Percentiles rank a stretch among this genome's conserved stretches.
These are phyloP conservation scores for Cytospora schulzeri DNA, from an alignment of 2,329 filamentous ascomycete genomes.

Conservation along the genomic window DNA sequence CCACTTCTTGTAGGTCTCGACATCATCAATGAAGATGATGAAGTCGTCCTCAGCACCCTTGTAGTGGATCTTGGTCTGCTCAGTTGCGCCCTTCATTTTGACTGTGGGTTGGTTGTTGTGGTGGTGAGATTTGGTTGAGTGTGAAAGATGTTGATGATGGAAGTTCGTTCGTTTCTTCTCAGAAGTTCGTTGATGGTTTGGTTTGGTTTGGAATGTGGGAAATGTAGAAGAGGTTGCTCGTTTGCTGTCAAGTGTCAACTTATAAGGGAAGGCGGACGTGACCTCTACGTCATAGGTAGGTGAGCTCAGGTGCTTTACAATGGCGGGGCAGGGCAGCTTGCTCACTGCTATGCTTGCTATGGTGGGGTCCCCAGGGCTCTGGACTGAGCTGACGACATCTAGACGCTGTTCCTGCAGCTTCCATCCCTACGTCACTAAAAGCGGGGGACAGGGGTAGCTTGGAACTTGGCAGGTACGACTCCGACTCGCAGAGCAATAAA, in stretches of 20 bases:
- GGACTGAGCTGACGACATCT: conserved; percentile 3
- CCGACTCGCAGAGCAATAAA: neutral
- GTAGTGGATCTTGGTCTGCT: conserved; percentile 80
- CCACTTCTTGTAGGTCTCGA: conserved; percentile 77
- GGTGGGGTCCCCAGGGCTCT: conserved; percentile 14
- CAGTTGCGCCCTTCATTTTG: conserved; percentile 57
- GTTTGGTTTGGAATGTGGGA: conserved; percentile 4
- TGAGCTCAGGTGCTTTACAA: neutral
- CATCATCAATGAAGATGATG: conserved; percentile 61
- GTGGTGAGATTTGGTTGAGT: conserved; percentile 21
- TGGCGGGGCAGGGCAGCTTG: conserved; percentile 25
- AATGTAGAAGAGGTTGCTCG: conserved; percentile 2
- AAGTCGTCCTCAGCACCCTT: conserved; percentile 68
- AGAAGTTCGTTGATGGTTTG: conserved; percentile 15
- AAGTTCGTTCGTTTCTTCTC: conserved; percentile 12
- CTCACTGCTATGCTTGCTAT: no score
- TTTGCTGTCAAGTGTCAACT: conserved; percentile 1
- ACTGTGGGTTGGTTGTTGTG: conserved; percentile 13
- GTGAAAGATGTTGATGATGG: conserved; percentile 23
- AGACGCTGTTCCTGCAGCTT: conserved; percentile 22
- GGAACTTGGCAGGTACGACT: neutral
- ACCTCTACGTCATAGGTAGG: conserved; percentile 26
- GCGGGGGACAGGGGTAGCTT: conserved; percentile 25
- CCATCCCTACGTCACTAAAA: conserved; percentile 26
- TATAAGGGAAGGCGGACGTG: conserved; percentile 27